Evolutionary conservation across 116 monocot species (phyloP).

Genomic region (Dioscorea cayenensis): DNA sequence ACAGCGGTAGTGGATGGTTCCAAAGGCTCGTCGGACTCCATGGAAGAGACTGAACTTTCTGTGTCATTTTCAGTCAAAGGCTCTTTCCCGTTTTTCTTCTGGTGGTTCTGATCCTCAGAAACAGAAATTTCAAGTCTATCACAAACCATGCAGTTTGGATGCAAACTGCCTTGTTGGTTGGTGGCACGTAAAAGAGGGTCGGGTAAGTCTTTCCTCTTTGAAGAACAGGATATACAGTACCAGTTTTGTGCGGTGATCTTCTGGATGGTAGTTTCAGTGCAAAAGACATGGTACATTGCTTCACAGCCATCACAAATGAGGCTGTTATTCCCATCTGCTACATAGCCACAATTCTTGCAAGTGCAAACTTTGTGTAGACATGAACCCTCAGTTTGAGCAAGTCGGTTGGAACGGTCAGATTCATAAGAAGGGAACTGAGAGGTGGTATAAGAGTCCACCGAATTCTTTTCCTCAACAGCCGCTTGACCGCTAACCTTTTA

Average conservation of each 20-base stretch:
- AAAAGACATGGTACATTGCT: constrained; percentile 54
- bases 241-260: constrained; percentile 37
- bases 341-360: constrained; percentile 50
- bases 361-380: constrained; percentile 28
- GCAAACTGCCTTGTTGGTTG: constrained; percentile 22
- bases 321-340: constrained; percentile 29
- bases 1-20: constrained; percentile 45
- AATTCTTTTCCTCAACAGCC: constrained; percentile 26
- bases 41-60: constrained; percentile 53
- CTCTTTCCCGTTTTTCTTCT: constrained; percentile 7
- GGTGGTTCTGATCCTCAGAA: constrained; percentile 19
- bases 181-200: neutral
- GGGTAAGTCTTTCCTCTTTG: constrained; percentile 9
- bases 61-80: constrained; percentile 12
- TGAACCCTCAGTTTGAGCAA: constrained; percentile 48
- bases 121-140: constrained; percentile 38
- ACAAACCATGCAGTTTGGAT: constrained; percentile 67
- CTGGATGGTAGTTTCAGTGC: constrained; percentile 27
- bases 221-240: constrained; percentile 43
- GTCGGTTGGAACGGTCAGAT: constrained; percentile 36
- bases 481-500: constrained; percentile 21
- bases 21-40: constrained; percentile 32
- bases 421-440: constrained; percentile 27
- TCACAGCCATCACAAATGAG: constrained; percentile 70
- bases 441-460: constrained; percentile 23